phyloP scores from a whole-genome alignment of 2,329 filamentous ascomycete species.

The Ceratocystis harringtonii region DNA sequence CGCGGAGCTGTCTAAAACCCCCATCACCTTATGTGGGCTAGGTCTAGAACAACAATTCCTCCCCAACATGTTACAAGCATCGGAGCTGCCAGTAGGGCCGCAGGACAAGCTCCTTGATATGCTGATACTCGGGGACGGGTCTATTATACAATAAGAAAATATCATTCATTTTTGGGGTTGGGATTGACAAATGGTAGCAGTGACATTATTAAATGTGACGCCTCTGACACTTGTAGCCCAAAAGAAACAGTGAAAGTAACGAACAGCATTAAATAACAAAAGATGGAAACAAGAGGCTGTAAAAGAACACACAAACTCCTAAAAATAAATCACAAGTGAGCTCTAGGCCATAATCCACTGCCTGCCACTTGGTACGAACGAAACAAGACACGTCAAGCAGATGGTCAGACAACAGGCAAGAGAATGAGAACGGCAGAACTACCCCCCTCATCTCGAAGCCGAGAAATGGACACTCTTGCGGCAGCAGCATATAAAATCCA shows the following conservation, averaged over 20 bases:
- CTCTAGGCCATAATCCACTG: neutral
- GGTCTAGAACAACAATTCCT: constrained; percentile 78
- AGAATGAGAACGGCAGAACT: neutral
- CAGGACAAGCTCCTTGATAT: constrained; percentile 12
- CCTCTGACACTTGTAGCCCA: constrained; percentile 1
- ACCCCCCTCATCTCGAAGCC: neutral
- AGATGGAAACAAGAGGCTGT: constrained; percentile 12
- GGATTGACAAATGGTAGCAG: neutral
- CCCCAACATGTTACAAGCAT: constrained; percentile 25
- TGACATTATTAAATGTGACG: neutral
- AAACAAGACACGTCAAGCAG: neutral
- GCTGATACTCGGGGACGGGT: constrained; percentile 14
- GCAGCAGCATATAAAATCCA: neutral
- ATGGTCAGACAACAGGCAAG: neutral
- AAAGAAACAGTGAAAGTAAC: constrained; percentile 2
- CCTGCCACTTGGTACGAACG: neutral
- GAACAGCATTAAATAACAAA: constrained; percentile 14
- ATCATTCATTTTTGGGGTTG: neutral
- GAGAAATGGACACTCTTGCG: neutral
- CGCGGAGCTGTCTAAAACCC: constrained; percentile 20
- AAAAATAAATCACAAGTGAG: constrained; percentile 11
- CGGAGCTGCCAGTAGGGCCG: constrained; percentile 2
- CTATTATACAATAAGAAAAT: constrained; percentile 5
- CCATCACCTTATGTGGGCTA: constrained; percentile 52
- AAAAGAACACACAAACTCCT: constrained; percentile 8